Evolutionary conservation across 2,329 filamentous ascomycete species (phyloP).

Genomic region (Phialophora expanda): DNA sequence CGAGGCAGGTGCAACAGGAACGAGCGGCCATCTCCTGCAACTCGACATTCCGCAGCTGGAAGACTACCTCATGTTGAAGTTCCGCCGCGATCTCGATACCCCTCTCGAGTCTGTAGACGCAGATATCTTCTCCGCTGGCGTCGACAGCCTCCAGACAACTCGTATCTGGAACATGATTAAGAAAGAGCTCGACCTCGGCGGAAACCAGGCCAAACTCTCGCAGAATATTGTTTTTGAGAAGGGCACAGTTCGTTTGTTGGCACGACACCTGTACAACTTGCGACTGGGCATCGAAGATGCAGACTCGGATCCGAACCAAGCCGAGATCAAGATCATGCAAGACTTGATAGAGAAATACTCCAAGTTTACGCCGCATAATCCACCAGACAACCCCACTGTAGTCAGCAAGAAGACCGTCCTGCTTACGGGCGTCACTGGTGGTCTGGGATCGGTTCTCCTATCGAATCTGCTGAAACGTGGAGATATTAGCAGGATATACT

Average conservation of each 20-base stretch:
- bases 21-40: slow-evolving; percentile 1
- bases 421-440: slow-evolving; percentile 70
- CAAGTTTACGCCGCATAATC: slow-evolving; percentile 21
- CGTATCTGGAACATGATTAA: slow-evolving; percentile 46
- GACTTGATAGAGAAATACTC: slow-evolving; percentile 52
- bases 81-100: slow-evolving; percentile 19
- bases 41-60: slow-evolving; percentile 26
- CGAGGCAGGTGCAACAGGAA: background rate
- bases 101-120: slow-evolving; percentile 19
- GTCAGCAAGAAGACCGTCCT: slow-evolving; percentile 20
- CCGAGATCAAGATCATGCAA: slow-evolving; percentile 52
- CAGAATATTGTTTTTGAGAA: slow-evolving; percentile 66
- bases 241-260: slow-evolving; percentile 55
- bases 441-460: slow-evolving; percentile 65
- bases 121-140: slow-evolving; percentile 32
- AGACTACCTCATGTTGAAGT: slow-evolving; percentile 25
- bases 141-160: slow-evolving; percentile 31
- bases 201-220: slow-evolving; percentile 48
- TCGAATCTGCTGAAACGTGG: slow-evolving; percentile 50
- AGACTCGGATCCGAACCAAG: slow-evolving; percentile 36
- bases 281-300: slow-evolving; percentile 19
- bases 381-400: slow-evolving; percentile 10
- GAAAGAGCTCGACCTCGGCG: slow-evolving; percentile 45
- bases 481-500: slow-evolving; percentile 7
- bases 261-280: slow-evolving; percentile 43